Conservation (phyloP, 208 protist genomes). For the Endotrypanum monterogeii region DNA sequence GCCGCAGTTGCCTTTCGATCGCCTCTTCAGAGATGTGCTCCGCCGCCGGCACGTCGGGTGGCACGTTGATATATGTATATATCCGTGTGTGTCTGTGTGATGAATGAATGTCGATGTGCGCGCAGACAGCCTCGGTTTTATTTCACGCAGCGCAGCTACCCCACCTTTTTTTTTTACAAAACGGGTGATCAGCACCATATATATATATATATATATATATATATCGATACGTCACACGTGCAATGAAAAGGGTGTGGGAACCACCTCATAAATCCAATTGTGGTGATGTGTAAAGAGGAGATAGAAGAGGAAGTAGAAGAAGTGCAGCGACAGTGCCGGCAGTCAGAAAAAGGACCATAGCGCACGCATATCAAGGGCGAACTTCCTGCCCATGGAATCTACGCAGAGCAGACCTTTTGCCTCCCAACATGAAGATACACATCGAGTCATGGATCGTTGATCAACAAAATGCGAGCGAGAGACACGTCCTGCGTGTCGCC, state of each 20-base stretch:
- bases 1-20: background rate
- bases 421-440: too few species aligned
- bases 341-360: background rate
- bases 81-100: too few species aligned
- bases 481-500: background rate
- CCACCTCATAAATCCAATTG: too few species aligned
- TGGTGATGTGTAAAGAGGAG: background rate
- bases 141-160: background rate
- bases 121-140: background rate
- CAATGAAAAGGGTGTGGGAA: background rate
- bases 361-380: background rate
- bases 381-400: too few species aligned
- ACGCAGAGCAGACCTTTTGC: too few species aligned
- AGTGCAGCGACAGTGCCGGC: slow-evolving; percentile 1
- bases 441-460: too few species aligned
- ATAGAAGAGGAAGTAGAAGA: background rate
- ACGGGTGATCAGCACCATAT: background rate
- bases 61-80: background rate
- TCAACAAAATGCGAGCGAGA: background rate
- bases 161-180: background rate
- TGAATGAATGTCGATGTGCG: background rate
- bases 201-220: background rate
- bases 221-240: too few species aligned
- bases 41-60: background rate
- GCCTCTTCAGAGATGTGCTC: background rate